Conservation (phyloP, 306 rosid genomes). For the Rosa lucieae region DNA sequence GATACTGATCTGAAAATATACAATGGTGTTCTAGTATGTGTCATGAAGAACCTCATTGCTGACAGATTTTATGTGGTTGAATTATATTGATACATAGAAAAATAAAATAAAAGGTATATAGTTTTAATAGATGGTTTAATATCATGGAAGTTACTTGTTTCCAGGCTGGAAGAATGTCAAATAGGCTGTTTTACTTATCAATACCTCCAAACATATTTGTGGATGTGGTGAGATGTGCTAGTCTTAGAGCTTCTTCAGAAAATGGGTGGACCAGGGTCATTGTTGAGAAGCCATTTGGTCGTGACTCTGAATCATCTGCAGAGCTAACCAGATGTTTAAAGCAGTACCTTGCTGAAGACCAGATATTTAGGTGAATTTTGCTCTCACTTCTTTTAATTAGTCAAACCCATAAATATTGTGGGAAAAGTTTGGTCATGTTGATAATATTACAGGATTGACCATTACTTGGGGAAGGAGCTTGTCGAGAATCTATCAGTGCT, state of each 20-base stretch:
- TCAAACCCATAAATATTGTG: slow-evolving; percentile 9
- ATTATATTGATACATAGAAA: neutral
- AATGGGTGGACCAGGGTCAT: slow-evolving; percentile 96
- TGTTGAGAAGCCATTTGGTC: slow-evolving; percentile 98
- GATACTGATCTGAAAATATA: slow-evolving; percentile 3
- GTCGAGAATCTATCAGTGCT: slow-evolving; percentile 96
- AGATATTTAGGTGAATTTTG: slow-evolving; percentile 75
- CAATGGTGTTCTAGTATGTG: neutral
- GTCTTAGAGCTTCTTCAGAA: slow-evolving; percentile 73
- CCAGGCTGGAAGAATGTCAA: slow-evolving; percentile 72
- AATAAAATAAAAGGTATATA: neutral
- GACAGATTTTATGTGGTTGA: slow-evolving; percentile 1
- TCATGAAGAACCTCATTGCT: neutral
- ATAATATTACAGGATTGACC: slow-evolving; percentile 72
- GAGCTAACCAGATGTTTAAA: slow-evolving; percentile 78
- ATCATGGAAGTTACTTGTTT: slow-evolving; percentile 27
- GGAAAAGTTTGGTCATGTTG: slow-evolving; percentile 26
- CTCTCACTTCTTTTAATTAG: slow-evolving; percentile 7
- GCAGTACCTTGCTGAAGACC: slow-evolving; percentile 84
- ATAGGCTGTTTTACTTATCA: slow-evolving; percentile 87
- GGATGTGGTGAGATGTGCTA: slow-evolving; percentile 80
- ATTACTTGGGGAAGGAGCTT: slow-evolving; percentile 98
- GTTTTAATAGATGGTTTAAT: neutral
- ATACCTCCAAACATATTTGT: slow-evolving; percentile 92
- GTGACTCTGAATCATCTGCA: slow-evolving; percentile 76